Percentiles rank a stretch among this genome's conserved stretches.
Conservation (phyloP, 257 asterid genomes). For the Nicotiana tomentosiformis region DNA sequence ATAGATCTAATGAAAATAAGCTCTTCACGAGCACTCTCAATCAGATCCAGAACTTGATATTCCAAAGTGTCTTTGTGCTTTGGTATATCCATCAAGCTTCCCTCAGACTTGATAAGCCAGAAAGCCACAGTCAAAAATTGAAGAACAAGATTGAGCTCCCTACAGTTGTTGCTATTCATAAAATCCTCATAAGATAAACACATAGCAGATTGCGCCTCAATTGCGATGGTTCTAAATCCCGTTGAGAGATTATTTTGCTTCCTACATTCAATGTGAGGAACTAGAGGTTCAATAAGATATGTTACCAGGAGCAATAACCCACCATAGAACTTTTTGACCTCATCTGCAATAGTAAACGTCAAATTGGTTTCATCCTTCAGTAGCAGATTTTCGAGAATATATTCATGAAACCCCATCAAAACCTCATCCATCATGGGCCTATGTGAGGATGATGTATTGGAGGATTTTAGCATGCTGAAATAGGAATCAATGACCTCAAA, state of each 20-base stretch:
- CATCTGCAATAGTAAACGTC: neutral
- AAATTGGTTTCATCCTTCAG: neutral
- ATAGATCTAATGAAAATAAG: slow-evolving; percentile 7
- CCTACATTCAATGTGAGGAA: neutral
- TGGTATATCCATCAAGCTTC: neutral
- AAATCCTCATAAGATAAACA: neutral
- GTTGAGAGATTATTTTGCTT: neutral
- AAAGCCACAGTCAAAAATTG: neutral
- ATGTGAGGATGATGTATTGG: neutral
- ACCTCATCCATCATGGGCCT: neutral
- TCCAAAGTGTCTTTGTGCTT: slow-evolving; percentile 2
- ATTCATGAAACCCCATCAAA: neutral
- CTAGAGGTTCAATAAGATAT: neutral
- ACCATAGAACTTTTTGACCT: neutral
- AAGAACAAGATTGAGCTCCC: neutral
- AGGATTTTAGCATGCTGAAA: neutral
- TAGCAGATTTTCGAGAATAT: neutral
- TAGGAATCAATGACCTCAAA: slow-evolving; percentile 1
- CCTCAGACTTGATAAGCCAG: neutral
- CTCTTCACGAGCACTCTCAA: slow-evolving; percentile 6
- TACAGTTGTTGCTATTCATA: neutral
- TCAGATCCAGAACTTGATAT: neutral
- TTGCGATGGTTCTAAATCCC: neutral
- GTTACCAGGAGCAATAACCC: neutral
- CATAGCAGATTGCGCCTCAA: neutral